Evolutionary conservation across 2,329 filamentous ascomycete species (phyloP), one percentile per base, ranked within the genome.

Genomic region (Colletotrichum ledebouriae): DNA sequence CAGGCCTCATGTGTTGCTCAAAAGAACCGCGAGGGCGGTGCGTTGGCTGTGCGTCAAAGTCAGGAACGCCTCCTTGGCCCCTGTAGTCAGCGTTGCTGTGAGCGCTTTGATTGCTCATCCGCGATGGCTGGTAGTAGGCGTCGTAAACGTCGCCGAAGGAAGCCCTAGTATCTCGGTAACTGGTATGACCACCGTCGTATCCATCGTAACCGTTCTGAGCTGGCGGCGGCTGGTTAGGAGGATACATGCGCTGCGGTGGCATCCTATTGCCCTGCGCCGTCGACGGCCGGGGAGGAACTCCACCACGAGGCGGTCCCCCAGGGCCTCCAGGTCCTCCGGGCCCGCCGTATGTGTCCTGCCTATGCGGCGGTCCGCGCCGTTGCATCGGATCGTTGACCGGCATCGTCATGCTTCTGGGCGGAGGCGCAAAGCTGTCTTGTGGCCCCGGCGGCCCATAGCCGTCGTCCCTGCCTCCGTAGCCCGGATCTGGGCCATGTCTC

Each of bases 321-420:
- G 46, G 11, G 52, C 33, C 12, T 29, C 52, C 42, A 46, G 42
- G 12, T 46, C 42, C 42, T 46, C n/a, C 37, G 11, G 11, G 37
- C 37, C 37, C 37, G 34, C 49, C 57, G 12, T 69, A 69, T 13
- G 81, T 83, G 47, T 83, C 85, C 65, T 77, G 77, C 34, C 81
- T 79, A 44, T 77, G 79, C 22, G 73, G 74, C 34, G 76, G 80
- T 12, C 70, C 75, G 3, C 73, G 75, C 76, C 80, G 80, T 39
- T 81, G 78, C 72, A 80, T 78, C 17, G 78, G 76, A 11, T 84
- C 81, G 63, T 85, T 82, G 3, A 81, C 76, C 2, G 88, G 87
- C 86, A 89, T 87, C 5, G 89, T 90, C 83, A 85, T 87, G 65
- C 87, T 90, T 72, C 88, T 82, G n/a, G 78, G 74, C 9, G 85